phyloP scores from a whole-genome alignment of 176 grass and related monocot species.

The Saccharum spontaneum region DNA sequence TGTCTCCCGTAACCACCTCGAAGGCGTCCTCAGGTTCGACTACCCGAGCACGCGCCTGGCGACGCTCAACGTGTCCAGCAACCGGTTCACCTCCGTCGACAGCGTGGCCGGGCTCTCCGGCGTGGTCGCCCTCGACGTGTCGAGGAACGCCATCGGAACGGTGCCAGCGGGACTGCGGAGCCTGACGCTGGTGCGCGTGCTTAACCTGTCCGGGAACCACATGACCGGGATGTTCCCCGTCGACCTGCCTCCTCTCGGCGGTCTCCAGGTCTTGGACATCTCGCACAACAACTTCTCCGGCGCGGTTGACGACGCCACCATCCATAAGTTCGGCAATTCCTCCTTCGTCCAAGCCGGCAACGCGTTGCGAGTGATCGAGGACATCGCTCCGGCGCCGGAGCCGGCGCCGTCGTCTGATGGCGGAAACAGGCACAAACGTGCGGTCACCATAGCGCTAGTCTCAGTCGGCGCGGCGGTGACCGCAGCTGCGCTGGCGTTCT shows the following conservation, averaged over 20 bases:
- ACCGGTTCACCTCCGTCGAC: conserved; percentile 48
- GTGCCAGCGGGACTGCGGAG: conserved; percentile 39
- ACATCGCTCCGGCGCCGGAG: not conserved
- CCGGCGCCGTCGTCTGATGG: not conserved
- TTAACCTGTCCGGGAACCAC: conserved; percentile 58
- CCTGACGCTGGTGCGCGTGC: conserved; percentile 17
- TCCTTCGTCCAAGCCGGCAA: conserved; percentile 57
- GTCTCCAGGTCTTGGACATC: conserved; percentile 51
- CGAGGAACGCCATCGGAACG: conserved; percentile 35
- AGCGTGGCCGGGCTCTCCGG: conserved; percentile 27
- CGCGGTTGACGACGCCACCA: conserved; percentile 8
- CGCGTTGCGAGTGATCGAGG: not conserved
- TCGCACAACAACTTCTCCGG: conserved; percentile 84
- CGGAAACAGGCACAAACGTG: not conserved
- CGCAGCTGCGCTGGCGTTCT: not conserved
- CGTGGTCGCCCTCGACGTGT: conserved; percentile 51
- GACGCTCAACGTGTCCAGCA: conserved; percentile 51
- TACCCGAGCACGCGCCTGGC: not conserved
- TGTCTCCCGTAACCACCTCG: conserved; percentile 54
- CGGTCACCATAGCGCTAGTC: conserved; percentile 6
- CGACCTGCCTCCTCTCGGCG: conserved; percentile 50
- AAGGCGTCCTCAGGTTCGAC: conserved; percentile 47
- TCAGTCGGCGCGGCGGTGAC: not conserved
- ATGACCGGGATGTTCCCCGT: conserved; percentile 56
- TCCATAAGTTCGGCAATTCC: conserved; percentile 53